Conservation (phyloP, 2,329 filamentous ascomycete species). For the Apiospora marii region DNA sequence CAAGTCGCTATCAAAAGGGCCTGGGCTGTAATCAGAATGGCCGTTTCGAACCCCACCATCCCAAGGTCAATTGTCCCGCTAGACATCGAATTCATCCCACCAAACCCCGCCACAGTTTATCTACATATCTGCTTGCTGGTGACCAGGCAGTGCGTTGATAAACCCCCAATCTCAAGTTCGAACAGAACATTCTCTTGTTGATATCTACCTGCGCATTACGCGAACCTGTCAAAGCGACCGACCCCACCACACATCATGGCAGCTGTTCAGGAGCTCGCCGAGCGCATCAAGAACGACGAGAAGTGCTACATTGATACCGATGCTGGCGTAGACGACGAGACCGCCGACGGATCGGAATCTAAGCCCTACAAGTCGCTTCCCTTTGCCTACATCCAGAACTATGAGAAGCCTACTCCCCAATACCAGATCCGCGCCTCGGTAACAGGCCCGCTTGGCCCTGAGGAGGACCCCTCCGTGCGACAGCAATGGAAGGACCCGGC, state of each 20-base stretch:
- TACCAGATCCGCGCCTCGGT: constrained; percentile 76
- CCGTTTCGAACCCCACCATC: constrained; percentile 22
- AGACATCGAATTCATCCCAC: constrained; percentile 11
- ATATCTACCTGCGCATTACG: background rate
- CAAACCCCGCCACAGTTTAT: constrained; percentile 17
- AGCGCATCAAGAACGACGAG: constrained; percentile 55
- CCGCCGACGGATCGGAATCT: constrained; percentile 72
- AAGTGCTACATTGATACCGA: constrained; percentile 83
- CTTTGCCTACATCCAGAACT: constrained; percentile 77
- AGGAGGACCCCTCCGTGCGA: constrained; percentile 69
- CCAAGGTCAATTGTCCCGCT: background rate
- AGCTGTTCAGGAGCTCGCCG: constrained; percentile 57
- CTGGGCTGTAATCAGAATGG: background rate
- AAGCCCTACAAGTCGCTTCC: constrained; percentile 84
- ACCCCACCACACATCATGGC: constrained; percentile 45
- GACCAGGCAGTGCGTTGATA: background rate
- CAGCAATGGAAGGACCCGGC: constrained; percentile 82
- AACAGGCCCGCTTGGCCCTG: constrained; percentile 65
- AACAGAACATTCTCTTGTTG: background rate
- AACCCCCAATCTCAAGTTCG: background rate
- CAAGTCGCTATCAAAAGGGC: constrained; percentile 24
- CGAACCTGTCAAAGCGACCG: constrained; percentile 19
- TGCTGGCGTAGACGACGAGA: constrained; percentile 73
- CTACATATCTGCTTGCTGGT: background rate
- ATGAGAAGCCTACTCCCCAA: constrained; percentile 61